A percentile compares a stretch with the other conserved stretches of the same genome.
These are phyloP conservation scores for Rutidosis leptorrhynchoides DNA, from an alignment of 129 eudicot genomes.

Conservation along the genomic window DNA sequence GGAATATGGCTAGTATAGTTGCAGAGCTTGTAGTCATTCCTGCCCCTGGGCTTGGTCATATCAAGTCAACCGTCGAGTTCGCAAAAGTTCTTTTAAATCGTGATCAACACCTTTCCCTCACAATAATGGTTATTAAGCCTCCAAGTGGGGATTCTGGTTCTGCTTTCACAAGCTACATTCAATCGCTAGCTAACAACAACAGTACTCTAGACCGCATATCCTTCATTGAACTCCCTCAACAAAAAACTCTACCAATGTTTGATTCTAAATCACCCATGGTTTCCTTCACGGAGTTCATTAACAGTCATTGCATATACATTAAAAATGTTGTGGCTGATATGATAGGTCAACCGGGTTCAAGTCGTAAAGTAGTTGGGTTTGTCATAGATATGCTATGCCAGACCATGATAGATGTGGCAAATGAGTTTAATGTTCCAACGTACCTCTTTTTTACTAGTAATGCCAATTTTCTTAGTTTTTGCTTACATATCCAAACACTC, in stretches of 20 bases:
- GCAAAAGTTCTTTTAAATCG: conserved; percentile 28
- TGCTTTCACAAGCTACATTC: conserved; percentile 5
- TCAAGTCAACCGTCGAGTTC: conserved; percentile 22
- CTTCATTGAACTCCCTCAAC: conserved; percentile 16
- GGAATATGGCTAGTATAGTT: not conserved
- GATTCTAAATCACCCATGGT: not conserved
- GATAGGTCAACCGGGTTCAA: not conserved
- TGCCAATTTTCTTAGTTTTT: conserved; percentile 17
- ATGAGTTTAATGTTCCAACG: conserved; percentile 24
- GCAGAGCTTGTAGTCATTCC: conserved; percentile 34
- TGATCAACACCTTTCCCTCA: conserved; percentile 22
- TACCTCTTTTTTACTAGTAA: conserved; percentile 19
- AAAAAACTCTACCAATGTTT: not conserved
- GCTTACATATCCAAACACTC: conserved; percentile 6
- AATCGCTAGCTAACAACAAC: conserved; percentile 6
- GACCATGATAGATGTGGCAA: conserved; percentile 24
- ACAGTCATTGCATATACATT: conserved; percentile 7
- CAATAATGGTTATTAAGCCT: conserved; percentile 21
- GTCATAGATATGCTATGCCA: conserved; percentile 10
- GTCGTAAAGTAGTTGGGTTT: not conserved
- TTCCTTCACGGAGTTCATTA: conserved; percentile 1
- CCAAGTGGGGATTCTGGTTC: not conserved
- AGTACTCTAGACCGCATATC: not conserved
- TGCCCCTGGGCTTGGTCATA: conserved; percentile 27
- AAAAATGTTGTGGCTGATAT: not conserved